phyloP scores from a whole-genome alignment of 2,329 filamentous ascomycete genomes.

The Cladophialophora exuberans region DNA sequence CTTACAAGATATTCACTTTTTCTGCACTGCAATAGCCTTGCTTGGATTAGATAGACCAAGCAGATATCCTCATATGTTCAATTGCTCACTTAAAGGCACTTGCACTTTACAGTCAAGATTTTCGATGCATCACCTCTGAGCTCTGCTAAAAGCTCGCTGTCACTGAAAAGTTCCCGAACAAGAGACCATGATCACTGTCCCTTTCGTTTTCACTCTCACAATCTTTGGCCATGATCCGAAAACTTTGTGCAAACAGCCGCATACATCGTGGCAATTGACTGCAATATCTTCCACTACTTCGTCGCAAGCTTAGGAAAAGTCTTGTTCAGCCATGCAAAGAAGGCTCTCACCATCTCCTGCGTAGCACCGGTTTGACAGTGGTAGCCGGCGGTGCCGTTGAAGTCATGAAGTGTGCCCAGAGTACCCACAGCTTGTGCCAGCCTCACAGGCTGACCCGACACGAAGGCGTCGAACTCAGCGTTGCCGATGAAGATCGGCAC shows the following conservation, averaged over 20 bases:
- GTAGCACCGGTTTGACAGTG: constrained; percentile 33
- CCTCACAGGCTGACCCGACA: constrained; percentile 27
- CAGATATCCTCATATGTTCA: too few species aligned
- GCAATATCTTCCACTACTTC: not conserved
- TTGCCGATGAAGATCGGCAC: constrained; percentile 33
- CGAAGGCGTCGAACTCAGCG: constrained; percentile 31
- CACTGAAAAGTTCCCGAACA: too few species aligned
- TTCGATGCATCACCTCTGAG: too few species aligned
- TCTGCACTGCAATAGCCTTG: too few species aligned
- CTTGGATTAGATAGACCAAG: too few species aligned
- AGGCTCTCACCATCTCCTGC: constrained; percentile 1
- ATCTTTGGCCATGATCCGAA: not conserved
- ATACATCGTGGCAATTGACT: not conserved
- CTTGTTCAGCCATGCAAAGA: constrained; percentile 19
- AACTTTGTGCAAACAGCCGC: not conserved
- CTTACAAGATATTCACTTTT: too few species aligned
- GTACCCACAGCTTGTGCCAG: constrained; percentile 29
- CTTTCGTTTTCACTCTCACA: too few species aligned
- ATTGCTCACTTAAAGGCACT: too few species aligned
- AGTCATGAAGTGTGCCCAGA: constrained; percentile 30
- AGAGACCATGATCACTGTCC: too few species aligned
- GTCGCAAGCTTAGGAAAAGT: constrained; percentile 4
- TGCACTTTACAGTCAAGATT: too few species aligned
- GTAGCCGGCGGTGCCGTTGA: constrained; percentile 31
- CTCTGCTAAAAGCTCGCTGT: too few species aligned